phyloP scores from a whole-genome alignment of 257 asterid species.

The Solanum bukasovii region DNA sequence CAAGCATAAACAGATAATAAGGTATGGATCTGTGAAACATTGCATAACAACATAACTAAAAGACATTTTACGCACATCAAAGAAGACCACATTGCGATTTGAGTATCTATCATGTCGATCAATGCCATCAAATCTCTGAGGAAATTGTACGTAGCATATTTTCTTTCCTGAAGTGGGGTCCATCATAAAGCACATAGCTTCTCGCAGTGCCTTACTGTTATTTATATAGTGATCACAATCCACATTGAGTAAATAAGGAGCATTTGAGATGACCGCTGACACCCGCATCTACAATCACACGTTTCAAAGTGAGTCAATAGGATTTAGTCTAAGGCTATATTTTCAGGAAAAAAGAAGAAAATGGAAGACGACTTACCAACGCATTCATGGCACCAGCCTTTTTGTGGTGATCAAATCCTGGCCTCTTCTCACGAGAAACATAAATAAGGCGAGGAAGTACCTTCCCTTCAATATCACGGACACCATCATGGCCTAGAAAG shows the following conservation, averaged over 20 bases:
- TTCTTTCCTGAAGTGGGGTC: conserved; percentile 62
- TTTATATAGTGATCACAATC: conserved; percentile 67
- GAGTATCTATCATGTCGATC: conserved; percentile 57
- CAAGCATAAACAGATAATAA: neutral
- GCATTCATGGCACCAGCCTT: conserved; percentile 98
- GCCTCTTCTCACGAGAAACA: conserved; percentile 95
- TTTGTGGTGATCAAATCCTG: conserved; percentile 82
- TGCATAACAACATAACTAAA: neutral
- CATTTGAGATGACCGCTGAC: conserved; percentile 62
- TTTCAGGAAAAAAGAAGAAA: neutral
- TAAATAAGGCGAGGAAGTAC: conserved; percentile 80
- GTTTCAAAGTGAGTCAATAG: neutral
- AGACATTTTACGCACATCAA: conserved; percentile 32
- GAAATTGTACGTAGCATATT: conserved; percentile 68
- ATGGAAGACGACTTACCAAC: conserved; percentile 31
- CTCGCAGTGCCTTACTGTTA: conserved; percentile 60
- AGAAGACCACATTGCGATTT: conserved; percentile 58
- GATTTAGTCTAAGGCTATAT: neutral
- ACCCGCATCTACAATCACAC: conserved; percentile 37
- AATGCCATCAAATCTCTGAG: conserved; percentile 65
- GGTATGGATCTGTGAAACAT: neutral
- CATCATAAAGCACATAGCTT: conserved; percentile 74
- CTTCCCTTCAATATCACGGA: conserved; percentile 67
- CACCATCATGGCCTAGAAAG: conserved; percentile 69
- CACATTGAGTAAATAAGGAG: conserved; percentile 59